phyloP scores from a whole-genome alignment of 2,329 filamentous ascomycete species.

The Apiospora hydei region DNA sequence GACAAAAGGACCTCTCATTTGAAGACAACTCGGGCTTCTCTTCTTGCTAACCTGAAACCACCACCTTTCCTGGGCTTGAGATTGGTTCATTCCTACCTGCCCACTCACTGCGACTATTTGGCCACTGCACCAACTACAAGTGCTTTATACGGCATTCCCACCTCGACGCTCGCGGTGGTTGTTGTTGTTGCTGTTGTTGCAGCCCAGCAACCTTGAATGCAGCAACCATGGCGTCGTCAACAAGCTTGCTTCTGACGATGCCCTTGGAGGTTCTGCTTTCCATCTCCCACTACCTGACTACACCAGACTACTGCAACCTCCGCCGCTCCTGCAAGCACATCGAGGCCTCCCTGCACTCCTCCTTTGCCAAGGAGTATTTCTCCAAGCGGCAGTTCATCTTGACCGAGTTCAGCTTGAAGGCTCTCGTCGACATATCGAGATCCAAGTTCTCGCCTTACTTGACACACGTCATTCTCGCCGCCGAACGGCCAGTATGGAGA shows the following conservation, averaged over 20 bases:
- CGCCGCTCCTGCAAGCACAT: slow-evolving; percentile 62
- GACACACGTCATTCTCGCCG: slow-evolving; percentile 57
- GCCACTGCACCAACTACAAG: neutral
- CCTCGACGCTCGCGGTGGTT: neutral
- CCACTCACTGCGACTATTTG: neutral
- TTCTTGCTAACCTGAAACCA: no score
- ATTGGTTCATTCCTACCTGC: neutral
- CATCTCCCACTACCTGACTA: slow-evolving; percentile 61
- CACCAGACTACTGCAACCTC: slow-evolving; percentile 60
- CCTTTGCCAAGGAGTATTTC: slow-evolving; percentile 70
- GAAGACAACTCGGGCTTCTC: no score
- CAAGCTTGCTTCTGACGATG: slow-evolving; percentile 43
- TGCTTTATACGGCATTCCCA: neutral
- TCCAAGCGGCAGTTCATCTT: slow-evolving; percentile 71
- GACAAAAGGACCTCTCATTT: no score
- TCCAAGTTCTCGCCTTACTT: slow-evolving; percentile 50
- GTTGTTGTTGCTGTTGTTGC: neutral
- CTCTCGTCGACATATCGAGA: slow-evolving; percentile 57
- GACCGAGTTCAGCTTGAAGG: slow-evolving; percentile 58
- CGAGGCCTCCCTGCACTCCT: slow-evolving; percentile 60
- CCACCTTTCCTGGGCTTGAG: no score
- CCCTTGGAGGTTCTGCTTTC: slow-evolving; percentile 66
- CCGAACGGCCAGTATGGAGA: slow-evolving; percentile 40
- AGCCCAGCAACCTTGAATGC: neutral
- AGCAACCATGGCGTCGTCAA: slow-evolving; percentile 1